phyloP scores from a whole-genome alignment of 2,329 filamentous ascomycete genomes.

The Pseudocercospora pini-densiflorae region DNA sequence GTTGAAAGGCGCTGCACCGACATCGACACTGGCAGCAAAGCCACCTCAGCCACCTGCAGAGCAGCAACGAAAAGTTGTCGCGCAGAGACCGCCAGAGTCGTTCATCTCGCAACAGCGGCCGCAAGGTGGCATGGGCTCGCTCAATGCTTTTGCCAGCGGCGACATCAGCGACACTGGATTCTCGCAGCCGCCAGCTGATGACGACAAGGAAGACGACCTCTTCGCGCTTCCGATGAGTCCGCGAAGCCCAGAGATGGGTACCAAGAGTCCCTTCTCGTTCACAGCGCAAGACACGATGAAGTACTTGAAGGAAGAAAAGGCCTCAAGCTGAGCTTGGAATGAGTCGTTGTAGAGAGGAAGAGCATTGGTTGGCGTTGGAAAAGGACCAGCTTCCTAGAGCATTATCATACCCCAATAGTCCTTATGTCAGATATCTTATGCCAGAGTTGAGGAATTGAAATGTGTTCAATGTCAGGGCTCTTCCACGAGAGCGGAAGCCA shows the following conservation, averaged over 20 bases:
- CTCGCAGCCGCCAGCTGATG: constrained; percentile 38
- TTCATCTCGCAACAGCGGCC: constrained; percentile 46
- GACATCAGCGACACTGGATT: constrained; percentile 35
- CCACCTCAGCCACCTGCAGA: constrained; percentile 40
- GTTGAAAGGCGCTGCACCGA: constrained; percentile 54
- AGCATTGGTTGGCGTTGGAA: background rate
- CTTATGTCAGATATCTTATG: constrained; percentile 1
- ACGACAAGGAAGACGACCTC: constrained; percentile 75
- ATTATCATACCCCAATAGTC: constrained; percentile 9
- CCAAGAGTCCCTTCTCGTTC: constrained; percentile 78
- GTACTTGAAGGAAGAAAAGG: constrained; percentile 32
- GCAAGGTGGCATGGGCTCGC: constrained; percentile 45
- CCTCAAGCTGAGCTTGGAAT: background rate
- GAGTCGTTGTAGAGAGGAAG: background rate
- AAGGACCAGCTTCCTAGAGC: background rate
- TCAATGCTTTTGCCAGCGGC: constrained; percentile 48
- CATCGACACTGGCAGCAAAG: constrained; percentile 49
- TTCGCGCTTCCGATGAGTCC: constrained; percentile 89
- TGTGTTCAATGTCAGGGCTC: background rate
- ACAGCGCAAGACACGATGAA: constrained; percentile 44
- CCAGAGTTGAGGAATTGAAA: background rate
- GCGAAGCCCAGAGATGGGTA: constrained; percentile 77
- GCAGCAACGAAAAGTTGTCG: constrained; percentile 29
- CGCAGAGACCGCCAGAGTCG: constrained; percentile 39
- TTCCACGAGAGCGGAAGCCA: background rate